Evolutionary conservation across 2,329 filamentous ascomycete genomes (phyloP), one percentile per base, ranked within the genome.

Genomic region (Juglanconis sp.): DNA sequence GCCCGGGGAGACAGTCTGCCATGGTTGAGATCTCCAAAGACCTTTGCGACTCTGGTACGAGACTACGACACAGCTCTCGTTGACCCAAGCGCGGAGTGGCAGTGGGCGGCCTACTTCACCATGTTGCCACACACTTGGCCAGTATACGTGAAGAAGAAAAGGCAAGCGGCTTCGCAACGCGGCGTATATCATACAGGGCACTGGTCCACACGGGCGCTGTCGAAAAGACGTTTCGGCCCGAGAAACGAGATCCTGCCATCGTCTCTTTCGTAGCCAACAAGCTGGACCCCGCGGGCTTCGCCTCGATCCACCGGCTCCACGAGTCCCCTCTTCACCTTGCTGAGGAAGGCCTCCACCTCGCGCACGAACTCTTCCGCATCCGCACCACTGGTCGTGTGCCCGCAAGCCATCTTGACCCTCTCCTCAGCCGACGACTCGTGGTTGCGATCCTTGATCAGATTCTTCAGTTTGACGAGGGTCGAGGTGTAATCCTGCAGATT

Each of bases 381-480:
- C 1, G 44, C 57, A 17, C 47, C 40, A 2, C 57, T 57, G 8
- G 56, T 61, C 3, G 47, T 51, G 42, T 61, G 60, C 6, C 60
- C 60, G 38, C 46, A 49, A 5, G 60, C 60, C 56, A 61, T 51
- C 32, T 24, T 40, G 3, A 61, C 60, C 35, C 34, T 47, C 1
- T 44, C 24, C 13, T 11, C 44, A 8, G n/a, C 13, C 13, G 36
- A 6, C 3, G 8, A 15, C 11, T 5, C 31, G 17, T 31, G 24
- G 34, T 66, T 65, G 65, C 64, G 64, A 5, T n/a, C 55, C 2
- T 60, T 35, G 9, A 65, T 64, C 4, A 65, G 57, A 9, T 7
- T 31, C 11, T 31, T 56, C 17, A 67, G 13, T 30, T 59, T 67
- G 3, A 44, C 49, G 2, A 67, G 49, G 6, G 64, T 63, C 5